Conservation (phyloP, 768 basidiomycete genomes). For the Dioszegia crocea region DNA sequence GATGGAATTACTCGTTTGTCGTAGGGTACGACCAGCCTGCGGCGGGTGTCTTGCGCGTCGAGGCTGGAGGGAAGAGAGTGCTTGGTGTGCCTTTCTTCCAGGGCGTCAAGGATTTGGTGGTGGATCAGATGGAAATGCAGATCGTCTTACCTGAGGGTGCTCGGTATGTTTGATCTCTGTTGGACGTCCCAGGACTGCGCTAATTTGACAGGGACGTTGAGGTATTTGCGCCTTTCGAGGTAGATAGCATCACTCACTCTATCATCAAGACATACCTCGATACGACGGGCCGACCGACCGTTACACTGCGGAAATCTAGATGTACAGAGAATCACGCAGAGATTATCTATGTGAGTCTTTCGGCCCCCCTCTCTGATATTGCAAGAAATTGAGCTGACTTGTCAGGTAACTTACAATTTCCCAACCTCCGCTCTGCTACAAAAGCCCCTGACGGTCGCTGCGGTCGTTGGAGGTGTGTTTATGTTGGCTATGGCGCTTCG, state of each 20-base stretch:
- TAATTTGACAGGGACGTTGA: constrained; percentile 63
- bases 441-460: constrained; percentile 76
- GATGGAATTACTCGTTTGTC: constrained; percentile 96
- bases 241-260: constrained; percentile 60
- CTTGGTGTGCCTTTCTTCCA: constrained; percentile 84
- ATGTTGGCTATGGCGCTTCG: constrained; percentile 49
- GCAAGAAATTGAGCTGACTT: neutral
- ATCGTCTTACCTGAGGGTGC: constrained; percentile 93
- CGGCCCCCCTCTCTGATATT: neutral
- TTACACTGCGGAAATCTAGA: constrained; percentile 68
- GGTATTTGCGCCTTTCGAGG: constrained; percentile 71
- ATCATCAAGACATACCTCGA: constrained; percentile 86
- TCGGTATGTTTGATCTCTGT: constrained; percentile 58
- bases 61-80: constrained; percentile 60
- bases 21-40: constrained; percentile 90
- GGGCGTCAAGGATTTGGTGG: constrained; percentile 69
- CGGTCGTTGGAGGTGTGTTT: constrained; percentile 50
- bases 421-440: constrained; percentile 73
- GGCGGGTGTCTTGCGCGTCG: constrained; percentile 58
- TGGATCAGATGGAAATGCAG: constrained; percentile 71
- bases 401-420: constrained; percentile 81
- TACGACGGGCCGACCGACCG: constrained; percentile 75
- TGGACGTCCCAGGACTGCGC: neutral
- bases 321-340: constrained; percentile 75
- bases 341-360: constrained; percentile 67